Conservation (phyloP, 2,329 filamentous ascomycete species). For the Microcyclospora tardicrescens region DNA sequence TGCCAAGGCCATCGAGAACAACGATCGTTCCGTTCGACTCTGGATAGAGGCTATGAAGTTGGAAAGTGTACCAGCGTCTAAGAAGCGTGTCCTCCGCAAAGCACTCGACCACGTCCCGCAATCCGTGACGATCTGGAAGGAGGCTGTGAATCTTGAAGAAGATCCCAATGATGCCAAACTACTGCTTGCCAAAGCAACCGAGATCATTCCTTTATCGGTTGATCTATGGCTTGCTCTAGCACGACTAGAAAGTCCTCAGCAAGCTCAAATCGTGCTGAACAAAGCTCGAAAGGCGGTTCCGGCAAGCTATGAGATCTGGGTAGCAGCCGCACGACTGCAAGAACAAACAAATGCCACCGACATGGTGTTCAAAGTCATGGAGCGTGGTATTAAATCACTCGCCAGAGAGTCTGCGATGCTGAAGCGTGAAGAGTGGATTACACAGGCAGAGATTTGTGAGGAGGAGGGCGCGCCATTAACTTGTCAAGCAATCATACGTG, state of each 20-base stretch:
- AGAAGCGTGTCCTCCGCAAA: slow-evolving; percentile 84
- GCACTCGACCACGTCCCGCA: slow-evolving; percentile 87
- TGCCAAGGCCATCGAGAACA: slow-evolving; percentile 82
- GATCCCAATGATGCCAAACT: slow-evolving; percentile 76
- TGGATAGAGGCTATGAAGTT: slow-evolving; percentile 96
- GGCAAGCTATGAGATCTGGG: slow-evolving; percentile 91
- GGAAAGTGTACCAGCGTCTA: slow-evolving; percentile 67
- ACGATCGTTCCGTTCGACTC: slow-evolving; percentile 72
- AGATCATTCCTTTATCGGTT: slow-evolving; percentile 84
- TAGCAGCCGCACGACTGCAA: slow-evolving; percentile 80
- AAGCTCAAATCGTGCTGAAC: slow-evolving; percentile 90
- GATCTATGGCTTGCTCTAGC: slow-evolving; percentile 93
- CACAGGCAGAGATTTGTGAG: slow-evolving; percentile 87
- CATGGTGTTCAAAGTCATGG: slow-evolving; percentile 77
- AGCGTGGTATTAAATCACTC: slow-evolving; percentile 76
- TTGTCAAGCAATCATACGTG: slow-evolving; percentile 76
- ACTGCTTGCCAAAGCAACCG: slow-evolving; percentile 84
- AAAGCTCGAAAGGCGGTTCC: slow-evolving; percentile 87
- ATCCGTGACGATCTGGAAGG: slow-evolving; percentile 95
- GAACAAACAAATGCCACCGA: slow-evolving; percentile 72
- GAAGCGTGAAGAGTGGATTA: slow-evolving; percentile 93
- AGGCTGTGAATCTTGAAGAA: slow-evolving; percentile 89
- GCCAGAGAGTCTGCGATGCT: slow-evolving; percentile 91
- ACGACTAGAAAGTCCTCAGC: slow-evolving; percentile 74
- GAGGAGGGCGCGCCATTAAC: slow-evolving; percentile 78